Conservation (phyloP, 106 monocot species). For the Acorus calamus region DNA sequence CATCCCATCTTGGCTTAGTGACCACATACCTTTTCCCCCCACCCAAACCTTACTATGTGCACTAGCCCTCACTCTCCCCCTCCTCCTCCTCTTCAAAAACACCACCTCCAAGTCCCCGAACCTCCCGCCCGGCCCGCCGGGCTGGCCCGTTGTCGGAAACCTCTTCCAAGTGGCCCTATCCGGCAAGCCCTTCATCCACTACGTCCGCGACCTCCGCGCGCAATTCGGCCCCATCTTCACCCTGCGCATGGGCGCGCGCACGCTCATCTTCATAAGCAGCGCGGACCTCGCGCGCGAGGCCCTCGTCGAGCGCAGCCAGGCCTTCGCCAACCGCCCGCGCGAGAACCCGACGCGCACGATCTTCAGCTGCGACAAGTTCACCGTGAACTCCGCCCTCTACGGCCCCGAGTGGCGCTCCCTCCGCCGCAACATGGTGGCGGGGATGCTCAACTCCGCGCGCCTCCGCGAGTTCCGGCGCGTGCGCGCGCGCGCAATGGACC, state of each 20-base stretch:
- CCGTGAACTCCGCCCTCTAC: conserved; percentile 82
- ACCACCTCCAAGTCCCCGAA: conserved; percentile 12
- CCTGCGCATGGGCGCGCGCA: conserved; percentile 68
- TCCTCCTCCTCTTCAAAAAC: conserved; percentile 5
- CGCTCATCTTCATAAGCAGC: conserved; percentile 55
- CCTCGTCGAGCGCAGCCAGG: conserved; percentile 50
- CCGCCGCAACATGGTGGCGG: conserved; percentile 91
- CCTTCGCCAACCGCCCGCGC: conserved; percentile 60
- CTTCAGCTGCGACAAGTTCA: conserved; percentile 87
- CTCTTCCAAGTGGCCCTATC: conserved; percentile 71
- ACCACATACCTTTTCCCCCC: no score
- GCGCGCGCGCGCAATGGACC: conserved; percentile 53
- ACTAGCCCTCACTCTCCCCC: no score
- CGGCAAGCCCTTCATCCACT: conserved; percentile 71
- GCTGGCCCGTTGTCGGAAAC: conserved; percentile 86
- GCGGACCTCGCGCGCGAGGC: conserved; percentile 77
- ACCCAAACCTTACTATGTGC: no score
- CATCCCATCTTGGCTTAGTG: no score
- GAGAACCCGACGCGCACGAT: conserved; percentile 62
- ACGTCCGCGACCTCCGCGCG: conserved; percentile 38
- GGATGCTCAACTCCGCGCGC: conserved; percentile 63
- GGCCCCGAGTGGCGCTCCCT: conserved; percentile 84
- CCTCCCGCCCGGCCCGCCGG: conserved; percentile 67
- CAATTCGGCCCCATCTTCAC: conserved; percentile 72
- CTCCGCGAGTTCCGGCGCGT: conserved; percentile 46